phyloP scores from a whole-genome alignment of 306 rosid species.

The Glycine latifolia region DNA sequence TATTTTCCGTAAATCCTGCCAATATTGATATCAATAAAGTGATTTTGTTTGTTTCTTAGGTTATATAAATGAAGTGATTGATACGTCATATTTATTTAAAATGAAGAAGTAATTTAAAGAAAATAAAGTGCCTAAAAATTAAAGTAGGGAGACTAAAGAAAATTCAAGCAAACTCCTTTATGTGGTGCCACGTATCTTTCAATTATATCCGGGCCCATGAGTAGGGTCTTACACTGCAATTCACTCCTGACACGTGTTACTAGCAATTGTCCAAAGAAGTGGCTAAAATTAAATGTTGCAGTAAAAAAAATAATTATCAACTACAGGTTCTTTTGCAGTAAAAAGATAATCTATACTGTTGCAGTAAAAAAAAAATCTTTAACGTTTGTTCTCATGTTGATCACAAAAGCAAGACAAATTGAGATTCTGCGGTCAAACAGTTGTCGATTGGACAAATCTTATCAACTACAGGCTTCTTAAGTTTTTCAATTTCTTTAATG shows the following conservation, averaged over 20 bases:
- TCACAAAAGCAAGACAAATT: conserved; percentile 1
- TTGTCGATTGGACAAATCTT: conserved; percentile 23
- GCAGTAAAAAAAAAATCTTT: background rate
- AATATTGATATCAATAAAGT: background rate
- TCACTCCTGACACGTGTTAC: conserved; percentile 38
- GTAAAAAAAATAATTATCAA: too few relatives aligned
- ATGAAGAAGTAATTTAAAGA: conserved; percentile 7
- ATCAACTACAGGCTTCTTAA: conserved; percentile 20
- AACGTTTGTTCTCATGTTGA: conserved; percentile 23
- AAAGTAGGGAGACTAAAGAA: background rate
- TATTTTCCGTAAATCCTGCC: background rate
- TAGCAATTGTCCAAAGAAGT: conserved; percentile 33
- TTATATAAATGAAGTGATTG: background rate
- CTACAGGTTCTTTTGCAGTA: too few relatives aligned
- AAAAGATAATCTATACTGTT: too few relatives aligned
- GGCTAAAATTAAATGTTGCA: background rate
- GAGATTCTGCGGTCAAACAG: conserved; percentile 33
- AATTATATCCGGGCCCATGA: conserved; percentile 1
- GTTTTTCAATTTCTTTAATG: background rate
- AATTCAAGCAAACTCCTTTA: conserved; percentile 39
- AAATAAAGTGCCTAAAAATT: conserved; percentile 20
- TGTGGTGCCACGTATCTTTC: conserved; percentile 46
- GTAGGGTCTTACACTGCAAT: conserved; percentile 31
- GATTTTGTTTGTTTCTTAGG: background rate
- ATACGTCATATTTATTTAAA: background rate